Evolutionary conservation across 805 yeast species (phyloP), one percentile per base, ranked within the genome.

Genomic region (Martiniozyma abietophila): DNA sequence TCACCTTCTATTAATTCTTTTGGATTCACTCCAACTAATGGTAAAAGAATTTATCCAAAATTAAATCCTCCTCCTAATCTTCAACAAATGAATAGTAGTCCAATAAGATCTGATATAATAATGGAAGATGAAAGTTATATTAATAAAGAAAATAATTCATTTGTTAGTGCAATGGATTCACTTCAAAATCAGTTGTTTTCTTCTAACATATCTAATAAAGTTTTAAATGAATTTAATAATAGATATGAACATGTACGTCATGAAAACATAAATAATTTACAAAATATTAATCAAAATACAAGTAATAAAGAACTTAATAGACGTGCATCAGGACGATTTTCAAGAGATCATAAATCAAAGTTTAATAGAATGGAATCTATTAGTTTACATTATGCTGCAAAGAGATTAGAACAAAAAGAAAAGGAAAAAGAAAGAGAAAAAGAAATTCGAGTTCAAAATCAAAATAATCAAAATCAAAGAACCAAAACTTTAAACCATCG

Each of bases 301-400:
- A 43, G 48, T 5, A 46, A 48, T 33, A 48, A 43, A 3, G 48
- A 45, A 14, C 31, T 48, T 14, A 46, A 39, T 30, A 41, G 53
- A 36, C 39, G 53, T 32, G 48, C 49, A 3, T 53, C 58, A 1
- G 51, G 62, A 30, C 56, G 76, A 20, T 64, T 65, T 46, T 62
- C 73, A 11, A 55, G 56, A 36, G 64, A 63, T 39, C 53, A 64
- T 56, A 43, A 69, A 63, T 41, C 69, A 48, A 44, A 73, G 62
- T 42, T 63, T 56, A 54, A 69, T 35, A 51, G 61, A 29, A 67
- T 70, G 75, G 75, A 69, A 17, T 64, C 73, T 12, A 69, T 70
- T 12, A 51, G 62, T 8, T 52, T 56, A 6, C 75, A 69, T 39
- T 69, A 69, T 39, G 68, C 74, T 1, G 68, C 67, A 4, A 49